These are phyloP conservation scores for Fusarium bactridioides DNA, from an alignment of 2,329 filamentous ascomycete species.

Conservation along the genomic window DNA sequence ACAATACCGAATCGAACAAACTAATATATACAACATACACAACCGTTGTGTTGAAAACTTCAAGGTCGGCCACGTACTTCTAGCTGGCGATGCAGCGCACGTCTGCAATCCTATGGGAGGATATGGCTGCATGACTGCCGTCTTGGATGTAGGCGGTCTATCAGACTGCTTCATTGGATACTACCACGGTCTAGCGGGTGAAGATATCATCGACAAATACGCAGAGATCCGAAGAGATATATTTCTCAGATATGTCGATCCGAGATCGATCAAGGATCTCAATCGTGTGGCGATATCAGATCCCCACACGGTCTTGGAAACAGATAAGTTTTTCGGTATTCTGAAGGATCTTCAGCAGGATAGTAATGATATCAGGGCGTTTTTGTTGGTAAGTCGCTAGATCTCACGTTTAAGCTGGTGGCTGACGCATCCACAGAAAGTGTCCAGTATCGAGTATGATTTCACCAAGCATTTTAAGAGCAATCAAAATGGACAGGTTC, in stretches of 20 bases:
- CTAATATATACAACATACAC: slow-evolving; percentile 2
- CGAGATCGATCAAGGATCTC: slow-evolving; percentile 1
- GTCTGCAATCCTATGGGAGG: slow-evolving; percentile 5
- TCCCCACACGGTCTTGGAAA: not conserved
- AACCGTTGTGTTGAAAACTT: not conserved
- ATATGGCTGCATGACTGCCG: slow-evolving; percentile 3
- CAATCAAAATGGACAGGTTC: accelerated
- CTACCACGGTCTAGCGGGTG: not conserved
- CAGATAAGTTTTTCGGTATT: not conserved
- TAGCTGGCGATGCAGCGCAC: not conserved
- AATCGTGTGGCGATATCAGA: not conserved
- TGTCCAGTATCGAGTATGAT: not conserved
- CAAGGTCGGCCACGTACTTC: not conserved
- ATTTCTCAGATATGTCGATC: not conserved
- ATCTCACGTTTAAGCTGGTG: accelerated
- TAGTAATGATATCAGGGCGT: not conserved
- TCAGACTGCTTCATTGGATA: slow-evolving; percentile 1
- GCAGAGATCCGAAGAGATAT: not conserved
- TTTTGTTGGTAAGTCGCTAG: not conserved
- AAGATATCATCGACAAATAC: not conserved
- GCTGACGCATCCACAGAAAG: not conserved
- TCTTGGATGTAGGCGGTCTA: not conserved
- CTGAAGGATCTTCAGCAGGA: not conserved
- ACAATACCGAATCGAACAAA: not conserved
- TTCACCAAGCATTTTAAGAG: not conserved